phyloP scores from a whole-genome alignment of 768 basidiomycete species.

The Epithele typhae region DNA sequence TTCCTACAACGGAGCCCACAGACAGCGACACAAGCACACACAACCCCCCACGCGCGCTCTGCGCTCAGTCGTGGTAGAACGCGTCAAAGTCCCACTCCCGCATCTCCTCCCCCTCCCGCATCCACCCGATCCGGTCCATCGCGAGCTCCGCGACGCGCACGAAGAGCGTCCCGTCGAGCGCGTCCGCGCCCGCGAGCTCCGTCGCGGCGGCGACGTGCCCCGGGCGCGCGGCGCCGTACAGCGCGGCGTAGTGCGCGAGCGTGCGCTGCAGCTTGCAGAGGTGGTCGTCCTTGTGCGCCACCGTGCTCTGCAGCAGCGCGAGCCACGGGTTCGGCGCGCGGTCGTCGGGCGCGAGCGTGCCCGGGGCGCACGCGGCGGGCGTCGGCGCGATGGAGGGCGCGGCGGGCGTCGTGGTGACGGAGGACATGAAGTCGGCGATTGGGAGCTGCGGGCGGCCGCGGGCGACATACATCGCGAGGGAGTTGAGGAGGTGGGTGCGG shows the following conservation, averaged over 20 bases:
- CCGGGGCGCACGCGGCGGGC: slow-evolving; percentile 18
- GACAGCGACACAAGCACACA: too few relatives aligned
- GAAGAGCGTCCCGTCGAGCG: slow-evolving; percentile 59
- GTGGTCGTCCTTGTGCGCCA: slow-evolving; percentile 57
- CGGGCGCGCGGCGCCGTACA: slow-evolving; percentile 37
- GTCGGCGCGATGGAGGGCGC: slow-evolving; percentile 22
- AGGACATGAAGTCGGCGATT: slow-evolving; percentile 33
- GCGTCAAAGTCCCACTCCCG: slow-evolving; percentile 26
- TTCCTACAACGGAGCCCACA: too few relatives aligned
- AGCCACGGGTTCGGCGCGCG: slow-evolving; percentile 54
- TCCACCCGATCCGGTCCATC: slow-evolving; percentile 34
- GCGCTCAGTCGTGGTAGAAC: slow-evolving; percentile 17
- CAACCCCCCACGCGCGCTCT: too few relatives aligned
- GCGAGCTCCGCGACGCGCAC: slow-evolving; percentile 44
- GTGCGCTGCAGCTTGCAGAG: slow-evolving; percentile 43
- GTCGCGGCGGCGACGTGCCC: slow-evolving; percentile 25
- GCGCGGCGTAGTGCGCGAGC: slow-evolving; percentile 39
- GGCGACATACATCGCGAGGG: slow-evolving; percentile 43
- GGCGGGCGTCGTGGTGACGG: slow-evolving; percentile 33
- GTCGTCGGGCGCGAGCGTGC: slow-evolving; percentile 28
- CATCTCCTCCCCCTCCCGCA: slow-evolving; percentile 30
- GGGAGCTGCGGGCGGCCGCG: slow-evolving; percentile 48
- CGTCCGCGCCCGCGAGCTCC: slow-evolving; percentile 40
- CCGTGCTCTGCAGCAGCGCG: slow-evolving; percentile 42
- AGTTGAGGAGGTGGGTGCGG: slow-evolving; percentile 49